Evolutionary conservation across 2,329 filamentous ascomycete genomes (phyloP), one percentile per base, ranked within the genome.

Genomic region (Chalara sp.): DNA sequence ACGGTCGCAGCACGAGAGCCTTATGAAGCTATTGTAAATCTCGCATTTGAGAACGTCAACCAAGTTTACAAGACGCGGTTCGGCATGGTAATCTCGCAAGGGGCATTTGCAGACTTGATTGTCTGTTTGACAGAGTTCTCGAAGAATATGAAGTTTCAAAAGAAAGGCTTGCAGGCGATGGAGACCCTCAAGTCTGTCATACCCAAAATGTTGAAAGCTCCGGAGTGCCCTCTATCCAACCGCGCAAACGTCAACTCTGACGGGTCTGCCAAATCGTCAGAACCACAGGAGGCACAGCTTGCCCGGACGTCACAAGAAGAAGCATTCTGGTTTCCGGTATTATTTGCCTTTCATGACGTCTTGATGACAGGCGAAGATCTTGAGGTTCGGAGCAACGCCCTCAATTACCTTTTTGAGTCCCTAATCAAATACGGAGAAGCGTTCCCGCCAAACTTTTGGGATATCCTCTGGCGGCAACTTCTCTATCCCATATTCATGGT

Each of bases 401-500:
- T 99, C 40, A 95, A 91, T 60, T 99, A 97, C 68, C 89, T 99
- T 55, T 99, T 99, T 62, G 92, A 97, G 53, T 90, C 90, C 0
- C 76, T 99, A 6, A 84, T 96, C 52, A 83, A 82, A 56, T 93
- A 97, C 60, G 93, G 95, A 35, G 87, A 89, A 13, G 87, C 89
- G 59, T 99, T 96, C 62, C 90, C 92, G 4, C 76, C 84, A 1
- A 89, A 96, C 49, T 99, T 99, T 67, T 99, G 93, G 93, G 93
- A 99, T 67, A 96, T 93, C 13, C 78, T 99, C 0, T 99, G 93
- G 91, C 83, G 92, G 46, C 93, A 99, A 67, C 81, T 99, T 53
- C 79, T 99, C 1, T 97, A 96, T 61, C 95, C 93, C 1, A 99
- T 99, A 59, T 99, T 99, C 72, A 91, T 97, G 79, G 95, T 99